phyloP scores from a whole-genome alignment of 495 filamentous ascomycete species.

The Bathelium albidoporum region DNA sequence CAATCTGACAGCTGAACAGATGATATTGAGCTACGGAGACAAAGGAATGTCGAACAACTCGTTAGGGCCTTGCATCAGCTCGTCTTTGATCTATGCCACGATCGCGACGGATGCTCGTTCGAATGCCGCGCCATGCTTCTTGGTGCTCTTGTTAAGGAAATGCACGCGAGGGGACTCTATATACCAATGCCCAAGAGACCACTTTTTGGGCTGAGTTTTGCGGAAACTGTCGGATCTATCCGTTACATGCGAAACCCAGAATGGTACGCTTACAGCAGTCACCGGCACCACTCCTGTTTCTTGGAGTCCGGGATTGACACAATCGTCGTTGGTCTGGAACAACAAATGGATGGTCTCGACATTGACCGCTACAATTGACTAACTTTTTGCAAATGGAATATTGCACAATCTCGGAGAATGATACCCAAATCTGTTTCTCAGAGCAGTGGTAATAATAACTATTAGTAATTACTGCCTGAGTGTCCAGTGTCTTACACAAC shows the following conservation, averaged over 20 bases:
- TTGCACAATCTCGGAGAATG: no score
- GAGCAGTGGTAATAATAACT: no score
- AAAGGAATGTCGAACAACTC: background rate
- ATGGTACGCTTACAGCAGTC: background rate
- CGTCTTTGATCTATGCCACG: background rate
- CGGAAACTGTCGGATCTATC: background rate
- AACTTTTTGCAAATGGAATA: no score
- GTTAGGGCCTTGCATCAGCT: background rate
- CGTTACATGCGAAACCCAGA: background rate
- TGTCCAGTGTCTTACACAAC: no score
- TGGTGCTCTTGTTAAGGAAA: background rate
- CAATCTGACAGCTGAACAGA: background rate
- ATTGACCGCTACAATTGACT: background rate
- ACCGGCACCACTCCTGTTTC: background rate
- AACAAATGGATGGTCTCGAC: background rate
- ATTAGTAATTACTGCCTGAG: no score
- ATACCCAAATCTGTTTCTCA: no score
- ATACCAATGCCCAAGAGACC: background rate
- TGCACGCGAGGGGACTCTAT: background rate
- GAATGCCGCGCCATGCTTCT: background rate
- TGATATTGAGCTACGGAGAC: constrained; percentile 1
- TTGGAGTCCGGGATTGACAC: background rate
- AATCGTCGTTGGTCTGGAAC: background rate
- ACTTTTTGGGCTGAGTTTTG: background rate
- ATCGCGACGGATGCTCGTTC: background rate